phyloP scores from a whole-genome alignment of 345 rosid genomes.

The Erucastrum elatum region DNA sequence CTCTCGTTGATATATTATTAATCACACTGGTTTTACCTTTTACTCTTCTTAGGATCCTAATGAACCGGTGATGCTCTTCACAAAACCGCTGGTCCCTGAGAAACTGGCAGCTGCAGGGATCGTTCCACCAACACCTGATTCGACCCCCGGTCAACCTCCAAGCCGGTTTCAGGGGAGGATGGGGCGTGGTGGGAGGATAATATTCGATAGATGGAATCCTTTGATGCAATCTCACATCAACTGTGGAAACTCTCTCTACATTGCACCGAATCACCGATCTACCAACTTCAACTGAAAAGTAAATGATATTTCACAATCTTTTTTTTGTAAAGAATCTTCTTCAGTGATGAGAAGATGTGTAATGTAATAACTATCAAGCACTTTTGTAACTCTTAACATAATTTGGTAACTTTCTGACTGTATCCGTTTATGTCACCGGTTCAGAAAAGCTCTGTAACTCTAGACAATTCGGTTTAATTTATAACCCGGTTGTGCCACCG shows the following conservation, averaged over 20 bases:
- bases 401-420: background rate
- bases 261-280: conserved; percentile 47
- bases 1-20: background rate
- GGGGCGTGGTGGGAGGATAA: conserved; percentile 87
- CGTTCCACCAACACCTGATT: conserved; percentile 52
- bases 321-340: conserved; percentile 28
- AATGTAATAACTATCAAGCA: background rate
- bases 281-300: background rate
- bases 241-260: conserved; percentile 58
- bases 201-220: conserved; percentile 95
- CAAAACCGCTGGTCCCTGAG: conserved; percentile 80
- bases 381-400: conserved; percentile 6
- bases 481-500: conserved; percentile 9
- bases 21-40: background rate
- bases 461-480: background rate
- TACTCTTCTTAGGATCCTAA: conserved; percentile 55
- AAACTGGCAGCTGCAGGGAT: conserved; percentile 78
- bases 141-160: conserved; percentile 26
- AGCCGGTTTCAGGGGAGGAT: conserved; percentile 74
- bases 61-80: conserved; percentile 85
- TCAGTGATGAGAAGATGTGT: background rate
- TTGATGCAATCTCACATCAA: conserved; percentile 64
- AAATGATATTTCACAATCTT: conserved; percentile 5
- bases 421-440: conserved; percentile 13
- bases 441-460: background rate